Evolutionary conservation across 495 filamentous ascomycete species (phyloP).

Genomic region (Trichoderma asperelloides): DNA sequence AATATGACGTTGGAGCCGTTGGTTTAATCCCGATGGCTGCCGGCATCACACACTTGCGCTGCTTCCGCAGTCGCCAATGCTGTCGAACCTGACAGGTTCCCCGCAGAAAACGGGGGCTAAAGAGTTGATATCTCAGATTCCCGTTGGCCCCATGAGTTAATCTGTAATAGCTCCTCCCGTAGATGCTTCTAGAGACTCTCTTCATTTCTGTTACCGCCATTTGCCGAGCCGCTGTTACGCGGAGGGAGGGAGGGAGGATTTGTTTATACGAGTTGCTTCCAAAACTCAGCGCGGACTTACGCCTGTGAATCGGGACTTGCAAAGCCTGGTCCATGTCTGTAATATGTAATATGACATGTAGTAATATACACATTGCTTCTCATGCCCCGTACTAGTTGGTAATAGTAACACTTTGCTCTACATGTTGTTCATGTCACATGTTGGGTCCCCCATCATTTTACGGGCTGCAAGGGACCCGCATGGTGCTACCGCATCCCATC

Average conservation of each 20-base stretch:
- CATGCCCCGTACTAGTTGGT: too few relatives aligned
- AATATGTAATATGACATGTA: neutral
- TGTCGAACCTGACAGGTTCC: slow-evolving; percentile 6
- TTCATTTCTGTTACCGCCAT: slow-evolving; percentile 1
- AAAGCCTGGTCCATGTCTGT: too few relatives aligned
- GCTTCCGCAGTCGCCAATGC: neutral
- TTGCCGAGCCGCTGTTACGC: slow-evolving; percentile 7
- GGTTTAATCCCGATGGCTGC: neutral
- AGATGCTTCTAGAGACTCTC: neutral
- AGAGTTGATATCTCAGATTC: neutral
- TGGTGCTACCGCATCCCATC: neutral
- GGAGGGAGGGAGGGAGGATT: neutral
- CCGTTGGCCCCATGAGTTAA: neutral
- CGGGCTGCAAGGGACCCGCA: neutral
- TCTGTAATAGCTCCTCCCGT: neutral
- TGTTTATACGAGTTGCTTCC: neutral
- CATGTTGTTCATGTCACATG: neutral
- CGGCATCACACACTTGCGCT: neutral
- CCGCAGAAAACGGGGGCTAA: neutral
- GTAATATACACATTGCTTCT: too few relatives aligned
- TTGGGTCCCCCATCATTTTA: neutral
- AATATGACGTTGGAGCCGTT: too few relatives aligned
- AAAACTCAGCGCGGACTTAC: neutral
- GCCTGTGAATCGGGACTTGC: neutral
- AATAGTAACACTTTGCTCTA: neutral